Evolutionary conservation across 2,329 filamentous ascomycete genomes (phyloP).

Genomic region (Penicillium vulpinum): DNA sequence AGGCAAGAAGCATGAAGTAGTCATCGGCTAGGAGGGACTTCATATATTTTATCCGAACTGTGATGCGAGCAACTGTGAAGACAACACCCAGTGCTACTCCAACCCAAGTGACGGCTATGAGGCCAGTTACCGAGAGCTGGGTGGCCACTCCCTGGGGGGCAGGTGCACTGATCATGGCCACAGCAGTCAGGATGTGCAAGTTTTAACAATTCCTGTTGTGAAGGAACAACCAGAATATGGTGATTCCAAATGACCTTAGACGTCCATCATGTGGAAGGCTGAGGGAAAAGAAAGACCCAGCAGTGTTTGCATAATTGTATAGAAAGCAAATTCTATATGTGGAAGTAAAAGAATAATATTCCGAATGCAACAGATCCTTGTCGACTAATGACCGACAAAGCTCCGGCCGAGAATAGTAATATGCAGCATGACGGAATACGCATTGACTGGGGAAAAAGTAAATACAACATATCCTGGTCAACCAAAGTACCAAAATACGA

Average conservation of each 20-base stretch:
- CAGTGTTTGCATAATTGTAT: not conserved
- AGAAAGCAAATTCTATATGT: not conserved
- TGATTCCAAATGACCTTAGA: not conserved
- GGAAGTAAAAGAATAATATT: not conserved
- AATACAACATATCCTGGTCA: not conserved
- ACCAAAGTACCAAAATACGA: too few relatives aligned
- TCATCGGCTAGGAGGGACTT: slow-evolving; percentile 18
- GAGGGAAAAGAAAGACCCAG: not conserved
- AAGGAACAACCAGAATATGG: not conserved
- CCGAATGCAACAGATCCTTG: not conserved
- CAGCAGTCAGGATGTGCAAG: not conserved
- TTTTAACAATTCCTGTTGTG: not conserved
- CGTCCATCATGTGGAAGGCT: not conserved
- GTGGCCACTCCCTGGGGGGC: slow-evolving; percentile 11
- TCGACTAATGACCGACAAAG: not conserved
- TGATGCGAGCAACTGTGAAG: slow-evolving; percentile 14
- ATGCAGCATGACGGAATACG: not conserved
- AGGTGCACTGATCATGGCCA: not conserved
- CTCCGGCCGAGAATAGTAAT: not conserved
- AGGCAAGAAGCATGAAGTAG: slow-evolving; percentile 20
- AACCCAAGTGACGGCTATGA: slow-evolving; percentile 20
- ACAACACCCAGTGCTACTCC: slow-evolving; percentile 17
- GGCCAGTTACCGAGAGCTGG: slow-evolving; percentile 12
- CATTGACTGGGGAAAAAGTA: too few relatives aligned
- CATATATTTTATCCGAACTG: slow-evolving; percentile 17